These are phyloP conservation scores for Didymella arachidicola DNA, from an alignment of 2,329 filamentous ascomycete genomes.

Conservation along the genomic window DNA sequence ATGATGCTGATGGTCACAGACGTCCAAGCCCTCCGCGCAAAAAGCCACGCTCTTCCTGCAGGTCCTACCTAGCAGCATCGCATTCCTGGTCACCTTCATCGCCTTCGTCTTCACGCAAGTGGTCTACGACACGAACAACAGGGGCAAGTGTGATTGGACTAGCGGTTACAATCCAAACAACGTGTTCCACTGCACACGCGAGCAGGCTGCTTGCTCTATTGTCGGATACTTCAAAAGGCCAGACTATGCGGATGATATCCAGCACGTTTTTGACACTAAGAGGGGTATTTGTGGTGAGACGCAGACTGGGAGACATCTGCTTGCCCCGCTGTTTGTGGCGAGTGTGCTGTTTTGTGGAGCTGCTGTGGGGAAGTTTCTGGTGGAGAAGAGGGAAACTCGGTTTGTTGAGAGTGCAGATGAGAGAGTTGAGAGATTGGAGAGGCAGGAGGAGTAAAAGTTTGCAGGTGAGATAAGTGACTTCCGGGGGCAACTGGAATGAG, in stretches of 20 bases:
- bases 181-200: slow-evolving; percentile 10
- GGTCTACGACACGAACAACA: slow-evolving; percentile 10
- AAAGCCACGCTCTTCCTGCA: slow-evolving; percentile 1
- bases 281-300: slow-evolving; percentile 1
- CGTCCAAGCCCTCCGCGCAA: background rate
- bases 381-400: slow-evolving; percentile 3
- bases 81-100: slow-evolving; percentile 8
- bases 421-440: slow-evolving; percentile 17
- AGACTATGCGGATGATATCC: background rate
- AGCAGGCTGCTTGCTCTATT: slow-evolving; percentile 17
- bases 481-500: no score
- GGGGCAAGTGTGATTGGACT: slow-evolving; percentile 11
- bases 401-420: slow-evolving; percentile 14
- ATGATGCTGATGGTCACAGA: background rate
- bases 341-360: slow-evolving; percentile 9
- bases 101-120: slow-evolving; percentile 10
- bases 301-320: slow-evolving; percentile 1
- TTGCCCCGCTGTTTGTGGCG: slow-evolving; percentile 7
- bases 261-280: background rate
- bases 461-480: background rate
- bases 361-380: slow-evolving; percentile 1
- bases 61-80: background rate
- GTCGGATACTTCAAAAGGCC: slow-evolving; percentile 1
- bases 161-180: slow-evolving; percentile 9
- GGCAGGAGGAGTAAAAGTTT: slow-evolving; percentile 3